A percentile compares a stretch with the other conserved stretches of the same genome.
Conservation (phyloP, 768 basidiomycete species). For the Tylopilus felleus region DNA sequence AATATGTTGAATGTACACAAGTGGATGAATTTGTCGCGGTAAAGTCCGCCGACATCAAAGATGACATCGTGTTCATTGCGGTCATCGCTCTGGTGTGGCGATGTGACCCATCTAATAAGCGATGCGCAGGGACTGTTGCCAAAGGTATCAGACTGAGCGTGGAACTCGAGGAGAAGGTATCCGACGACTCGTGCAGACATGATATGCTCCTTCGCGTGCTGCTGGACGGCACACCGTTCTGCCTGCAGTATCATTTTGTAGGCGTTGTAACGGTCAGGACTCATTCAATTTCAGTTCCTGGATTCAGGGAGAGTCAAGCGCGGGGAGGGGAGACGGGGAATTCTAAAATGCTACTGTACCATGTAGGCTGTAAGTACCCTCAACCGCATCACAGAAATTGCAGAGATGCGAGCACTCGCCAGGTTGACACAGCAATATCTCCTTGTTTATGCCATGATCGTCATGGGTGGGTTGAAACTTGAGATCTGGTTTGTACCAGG, state of each 20-base stretch:
- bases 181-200: not conserved
- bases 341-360: too few relatives aligned
- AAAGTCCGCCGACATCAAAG: not conserved
- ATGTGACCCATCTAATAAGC: not conserved
- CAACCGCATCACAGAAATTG: too few relatives aligned
- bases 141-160: not conserved
- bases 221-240: too few relatives aligned
- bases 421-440: conserved; percentile 51
- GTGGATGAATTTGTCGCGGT: too few relatives aligned
- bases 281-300: not conserved
- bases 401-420: too few relatives aligned
- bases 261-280: too few relatives aligned
- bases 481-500: not conserved
- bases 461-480: conserved; percentile 53
- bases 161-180: not conserved
- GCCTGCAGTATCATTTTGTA: too few relatives aligned
- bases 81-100: too few relatives aligned
- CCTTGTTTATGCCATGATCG: conserved; percentile 64
- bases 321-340: not conserved
- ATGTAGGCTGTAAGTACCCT: too few relatives aligned
- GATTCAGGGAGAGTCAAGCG: not conserved
- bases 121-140: not conserved
- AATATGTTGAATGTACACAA: too few relatives aligned
- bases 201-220: not conserved
- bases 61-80: not conserved